Percentiles rank a stretch among this genome's conserved stretches.
phyloP scores from a whole-genome alignment of 495 filamentous ascomycete species.

The Hypoxylon intermedium region DNA sequence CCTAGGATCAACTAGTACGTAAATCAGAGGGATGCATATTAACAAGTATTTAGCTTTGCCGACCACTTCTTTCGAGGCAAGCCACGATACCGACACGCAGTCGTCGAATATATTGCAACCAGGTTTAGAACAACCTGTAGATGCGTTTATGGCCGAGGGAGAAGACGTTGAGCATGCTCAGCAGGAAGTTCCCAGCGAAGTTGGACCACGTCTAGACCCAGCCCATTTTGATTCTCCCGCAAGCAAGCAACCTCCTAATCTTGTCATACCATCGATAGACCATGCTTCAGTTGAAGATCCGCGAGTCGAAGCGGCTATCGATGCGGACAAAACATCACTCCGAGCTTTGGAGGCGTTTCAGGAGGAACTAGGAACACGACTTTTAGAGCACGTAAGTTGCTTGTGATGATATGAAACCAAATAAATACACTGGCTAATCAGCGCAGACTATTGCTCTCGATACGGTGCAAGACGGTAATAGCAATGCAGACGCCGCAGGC shows the following conservation, averaged over 20 bases:
- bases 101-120: background rate
- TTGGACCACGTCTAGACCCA: background rate
- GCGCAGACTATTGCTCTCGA: slow-evolving; percentile 65
- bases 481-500: background rate
- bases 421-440: slow-evolving; percentile 19
- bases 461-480: slow-evolving; percentile 65
- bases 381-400: slow-evolving; percentile 64
- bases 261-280: background rate
- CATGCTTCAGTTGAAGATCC: background rate
- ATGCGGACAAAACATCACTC: too few relatives aligned
- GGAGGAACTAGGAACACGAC: slow-evolving; percentile 67
- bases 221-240: background rate
- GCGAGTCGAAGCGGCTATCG: background rate
- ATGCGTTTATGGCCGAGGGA: slow-evolving; percentile 9
- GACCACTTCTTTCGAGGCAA: background rate
- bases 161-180: slow-evolving; percentile 10
- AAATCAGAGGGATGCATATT: slow-evolving; percentile 6
- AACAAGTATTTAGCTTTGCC: slow-evolving; percentile 4
- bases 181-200: background rate
- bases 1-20: background rate
- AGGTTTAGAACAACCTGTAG: slow-evolving; percentile 1
- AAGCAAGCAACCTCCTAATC: background rate
- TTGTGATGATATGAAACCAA: slow-evolving; percentile 1
- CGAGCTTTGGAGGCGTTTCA: slow-evolving; percentile 71
- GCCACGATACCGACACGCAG: slow-evolving; percentile 6